Evolutionary conservation across 2,329 filamentous ascomycete species (phyloP).

Genomic region (Albophoma yamanashiensis): DNA sequence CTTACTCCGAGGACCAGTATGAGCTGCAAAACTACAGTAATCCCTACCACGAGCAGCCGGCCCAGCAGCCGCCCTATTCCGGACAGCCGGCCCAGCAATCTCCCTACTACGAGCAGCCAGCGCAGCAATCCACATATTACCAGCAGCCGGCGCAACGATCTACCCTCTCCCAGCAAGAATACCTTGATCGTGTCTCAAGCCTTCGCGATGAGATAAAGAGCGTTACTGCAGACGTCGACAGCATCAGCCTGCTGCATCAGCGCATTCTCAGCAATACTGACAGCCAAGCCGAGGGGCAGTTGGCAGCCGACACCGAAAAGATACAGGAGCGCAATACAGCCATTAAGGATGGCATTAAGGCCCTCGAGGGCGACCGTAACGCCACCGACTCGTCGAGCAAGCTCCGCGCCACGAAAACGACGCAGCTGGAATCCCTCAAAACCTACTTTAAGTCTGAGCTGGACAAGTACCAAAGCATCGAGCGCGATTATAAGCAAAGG

Average conservation of each 20-base stretch:
- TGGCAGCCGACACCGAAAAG: constrained; percentile 57
- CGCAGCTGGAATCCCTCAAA: constrained; percentile 60
- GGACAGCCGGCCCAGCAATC: constrained; percentile 21
- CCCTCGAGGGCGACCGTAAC: constrained; percentile 58
- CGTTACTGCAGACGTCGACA: constrained; percentile 54
- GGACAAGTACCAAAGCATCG: constrained; percentile 59
- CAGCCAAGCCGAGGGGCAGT: constrained; percentile 39
- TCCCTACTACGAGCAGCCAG: constrained; percentile 16
- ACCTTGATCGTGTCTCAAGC: constrained; percentile 55
- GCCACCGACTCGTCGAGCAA: constrained; percentile 34
- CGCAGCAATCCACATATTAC: constrained; percentile 9
- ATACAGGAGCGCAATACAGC: constrained; percentile 64
- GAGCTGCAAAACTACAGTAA: constrained; percentile 44
- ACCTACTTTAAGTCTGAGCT: constrained; percentile 62
- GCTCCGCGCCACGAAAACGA: constrained; percentile 55
- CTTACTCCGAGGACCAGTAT: constrained; percentile 19
- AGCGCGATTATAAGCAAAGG: constrained; percentile 57
- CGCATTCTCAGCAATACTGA: constrained; percentile 59
- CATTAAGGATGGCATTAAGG: constrained; percentile 71
- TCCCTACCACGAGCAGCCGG: constrained; percentile 16
- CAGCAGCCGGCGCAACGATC: constrained; percentile 15
- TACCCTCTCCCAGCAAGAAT: constrained; percentile 51
- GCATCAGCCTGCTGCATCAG: constrained; percentile 61
- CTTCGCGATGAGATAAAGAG: constrained; percentile 58
- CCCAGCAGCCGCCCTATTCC: constrained; percentile 1